Conservation (phyloP, 2,329 filamentous ascomycete species). For the Neospermospora avenae region DNA sequence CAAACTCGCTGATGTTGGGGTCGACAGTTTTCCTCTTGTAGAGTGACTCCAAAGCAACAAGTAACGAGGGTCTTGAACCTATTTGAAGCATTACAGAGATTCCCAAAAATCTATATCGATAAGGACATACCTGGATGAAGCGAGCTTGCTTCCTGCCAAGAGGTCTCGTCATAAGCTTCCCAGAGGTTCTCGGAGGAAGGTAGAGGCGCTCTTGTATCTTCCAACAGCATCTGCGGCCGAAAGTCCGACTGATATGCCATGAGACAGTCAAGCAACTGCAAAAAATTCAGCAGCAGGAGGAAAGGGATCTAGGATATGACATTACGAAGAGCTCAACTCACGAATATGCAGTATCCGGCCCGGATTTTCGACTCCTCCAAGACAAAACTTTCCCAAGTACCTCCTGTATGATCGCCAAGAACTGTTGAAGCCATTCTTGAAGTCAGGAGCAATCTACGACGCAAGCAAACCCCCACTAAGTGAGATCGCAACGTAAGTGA, state of each 20-base stretch:
- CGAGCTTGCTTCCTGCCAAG: neutral
- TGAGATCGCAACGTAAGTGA: neutral
- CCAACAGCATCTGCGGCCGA: neutral
- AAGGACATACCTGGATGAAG: neutral
- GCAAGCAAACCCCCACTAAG: neutral
- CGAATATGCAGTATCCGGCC: neutral
- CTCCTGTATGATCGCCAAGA: neutral
- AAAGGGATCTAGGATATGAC: no score
- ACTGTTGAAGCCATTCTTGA: neutral
- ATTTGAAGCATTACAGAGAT: no score
- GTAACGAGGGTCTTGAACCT: neutral
- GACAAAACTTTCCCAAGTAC: neutral
- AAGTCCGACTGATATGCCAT: slow-evolving; percentile 1
- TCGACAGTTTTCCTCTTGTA: neutral
- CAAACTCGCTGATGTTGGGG: neutral
- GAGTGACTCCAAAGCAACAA: neutral
- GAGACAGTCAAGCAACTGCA: neutral
- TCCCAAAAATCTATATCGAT: neutral
- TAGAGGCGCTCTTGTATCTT: neutral
- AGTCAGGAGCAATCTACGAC: neutral
- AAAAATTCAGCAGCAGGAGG: neutral
- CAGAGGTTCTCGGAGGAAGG: neutral
- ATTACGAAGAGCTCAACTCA: neutral
- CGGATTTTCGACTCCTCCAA: neutral
- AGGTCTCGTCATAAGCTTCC: neutral